Conservation (phyloP, 345 rosid species). For the Leavenworthia alabamica region DNA sequence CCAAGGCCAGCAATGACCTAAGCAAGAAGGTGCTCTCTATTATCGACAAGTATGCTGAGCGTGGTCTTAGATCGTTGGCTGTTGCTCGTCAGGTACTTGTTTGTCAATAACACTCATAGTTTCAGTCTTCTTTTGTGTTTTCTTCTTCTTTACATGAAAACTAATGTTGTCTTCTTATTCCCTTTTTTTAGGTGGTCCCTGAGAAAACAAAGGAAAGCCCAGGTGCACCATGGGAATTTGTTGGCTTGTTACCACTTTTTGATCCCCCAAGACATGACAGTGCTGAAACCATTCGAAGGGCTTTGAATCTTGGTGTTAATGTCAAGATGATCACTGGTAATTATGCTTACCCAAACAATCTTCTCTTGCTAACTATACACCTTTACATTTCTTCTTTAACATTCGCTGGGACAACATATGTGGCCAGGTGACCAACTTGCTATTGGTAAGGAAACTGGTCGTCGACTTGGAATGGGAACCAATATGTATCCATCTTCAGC, state of each 20-base stretch:
- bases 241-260: constrained; percentile 86
- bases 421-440: constrained; percentile 91
- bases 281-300: constrained; percentile 94
- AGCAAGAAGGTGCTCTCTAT: constrained; percentile 68
- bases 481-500: constrained; percentile 98
- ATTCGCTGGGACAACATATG: neutral
- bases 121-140: neutral
- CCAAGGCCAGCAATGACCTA: constrained; percentile 73
- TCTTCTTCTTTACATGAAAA: neutral
- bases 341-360: neutral
- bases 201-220: constrained; percentile 73
- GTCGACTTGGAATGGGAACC: constrained; percentile 99
- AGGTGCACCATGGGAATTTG: constrained; percentile 86
- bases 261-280: constrained; percentile 99
- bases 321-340: constrained; percentile 97
- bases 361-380: neutral
- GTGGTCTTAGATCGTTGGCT: constrained; percentile 91
- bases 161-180: neutral
- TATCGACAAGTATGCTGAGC: constrained; percentile 90
- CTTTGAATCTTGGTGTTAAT: constrained; percentile 90
- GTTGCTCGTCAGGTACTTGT: constrained; percentile 79
- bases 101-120: constrained; percentile 2
- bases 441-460: constrained; percentile 91
- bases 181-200: constrained; percentile 56
- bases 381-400: neutral